Percentiles rank a stretch among this genome's conserved stretches.
These are phyloP conservation scores for Grigorovia transvaalensis DNA, from an alignment of 805 yeast genomes.

Conservation along the genomic window DNA sequence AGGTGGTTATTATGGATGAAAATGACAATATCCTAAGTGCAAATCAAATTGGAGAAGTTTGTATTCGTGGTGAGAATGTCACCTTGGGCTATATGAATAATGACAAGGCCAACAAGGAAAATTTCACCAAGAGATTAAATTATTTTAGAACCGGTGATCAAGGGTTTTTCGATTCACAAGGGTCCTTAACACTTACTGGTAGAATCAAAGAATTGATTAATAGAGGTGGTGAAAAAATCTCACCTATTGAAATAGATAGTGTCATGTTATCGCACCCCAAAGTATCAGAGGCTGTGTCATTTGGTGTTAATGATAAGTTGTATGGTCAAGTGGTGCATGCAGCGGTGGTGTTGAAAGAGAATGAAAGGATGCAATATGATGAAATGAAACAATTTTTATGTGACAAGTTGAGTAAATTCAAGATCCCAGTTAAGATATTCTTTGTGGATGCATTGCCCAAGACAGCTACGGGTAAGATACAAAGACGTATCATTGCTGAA, in stretches of 20 bases:
- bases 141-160: constrained; percentile 76
- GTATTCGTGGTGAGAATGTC: constrained; percentile 56
- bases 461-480: constrained; percentile 72
- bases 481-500: constrained; percentile 51
- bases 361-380: constrained; percentile 28
- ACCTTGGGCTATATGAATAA: constrained; percentile 66
- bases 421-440: constrained; percentile 48
- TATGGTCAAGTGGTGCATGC: constrained; percentile 68
- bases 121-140: constrained; percentile 45
- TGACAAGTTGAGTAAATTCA: constrained; percentile 42
- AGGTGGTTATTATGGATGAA: constrained; percentile 46
- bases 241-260: constrained; percentile 62
- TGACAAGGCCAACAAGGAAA: constrained; percentile 56
- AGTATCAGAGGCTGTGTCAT: constrained; percentile 61
- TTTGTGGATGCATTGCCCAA: constrained; percentile 57
- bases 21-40: constrained; percentile 36
- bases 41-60: constrained; percentile 60
- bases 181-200: constrained; percentile 53
- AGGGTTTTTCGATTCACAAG: constrained; percentile 50
- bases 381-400: constrained; percentile 40
- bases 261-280: constrained; percentile 48
- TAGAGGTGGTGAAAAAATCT: constrained; percentile 70
- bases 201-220: constrained; percentile 65
- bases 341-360: constrained; percentile 48
- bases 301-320: constrained; percentile 55